These are phyloP conservation scores for Loxodes magnus DNA, from an alignment of 73 alveolate genomes.

Conservation along the genomic window DNA sequence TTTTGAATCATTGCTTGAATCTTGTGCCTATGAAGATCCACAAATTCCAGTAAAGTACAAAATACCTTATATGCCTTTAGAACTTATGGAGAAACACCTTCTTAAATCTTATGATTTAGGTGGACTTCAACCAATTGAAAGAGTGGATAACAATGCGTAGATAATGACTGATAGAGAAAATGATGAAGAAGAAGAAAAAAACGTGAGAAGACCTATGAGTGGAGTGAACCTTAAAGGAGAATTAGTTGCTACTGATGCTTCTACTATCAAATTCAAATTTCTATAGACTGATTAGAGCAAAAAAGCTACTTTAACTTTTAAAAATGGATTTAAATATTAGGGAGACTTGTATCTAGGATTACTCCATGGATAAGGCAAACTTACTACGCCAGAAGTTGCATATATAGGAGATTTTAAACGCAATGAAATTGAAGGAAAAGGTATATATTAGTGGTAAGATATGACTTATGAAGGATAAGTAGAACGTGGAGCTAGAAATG, in stretches of 20 bases:
- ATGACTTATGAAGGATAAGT: constrained; percentile 68
- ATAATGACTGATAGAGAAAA: constrained; percentile 2
- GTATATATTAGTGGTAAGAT: constrained; percentile 64
- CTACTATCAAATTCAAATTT: background rate
- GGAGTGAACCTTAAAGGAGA: constrained; percentile 1
- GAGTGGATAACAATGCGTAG: no score
- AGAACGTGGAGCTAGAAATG: constrained; percentile 79
- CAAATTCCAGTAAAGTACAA: no score
- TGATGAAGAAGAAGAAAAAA: constrained; percentile 5
- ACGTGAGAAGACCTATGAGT: background rate
- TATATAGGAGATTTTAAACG: constrained; percentile 69
- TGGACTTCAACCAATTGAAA: no score
- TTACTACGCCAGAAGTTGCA: constrained; percentile 53
- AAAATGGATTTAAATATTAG: constrained; percentile 54
- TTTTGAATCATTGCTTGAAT: no score
- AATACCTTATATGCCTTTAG: no score
- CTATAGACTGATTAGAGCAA: no score
- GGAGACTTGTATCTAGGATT: constrained; percentile 66
- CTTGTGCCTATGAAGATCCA: no score
- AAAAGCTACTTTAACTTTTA: constrained; percentile 35
- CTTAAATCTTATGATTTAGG: no score
- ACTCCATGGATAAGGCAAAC: constrained; percentile 69
- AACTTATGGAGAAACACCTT: no score
- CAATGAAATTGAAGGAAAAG: constrained; percentile 78
- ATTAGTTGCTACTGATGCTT: constrained; percentile 1